Evolutionary conservation across 2,329 filamentous ascomycete species (phyloP).

Genomic region (Myotisia sp.): DNA sequence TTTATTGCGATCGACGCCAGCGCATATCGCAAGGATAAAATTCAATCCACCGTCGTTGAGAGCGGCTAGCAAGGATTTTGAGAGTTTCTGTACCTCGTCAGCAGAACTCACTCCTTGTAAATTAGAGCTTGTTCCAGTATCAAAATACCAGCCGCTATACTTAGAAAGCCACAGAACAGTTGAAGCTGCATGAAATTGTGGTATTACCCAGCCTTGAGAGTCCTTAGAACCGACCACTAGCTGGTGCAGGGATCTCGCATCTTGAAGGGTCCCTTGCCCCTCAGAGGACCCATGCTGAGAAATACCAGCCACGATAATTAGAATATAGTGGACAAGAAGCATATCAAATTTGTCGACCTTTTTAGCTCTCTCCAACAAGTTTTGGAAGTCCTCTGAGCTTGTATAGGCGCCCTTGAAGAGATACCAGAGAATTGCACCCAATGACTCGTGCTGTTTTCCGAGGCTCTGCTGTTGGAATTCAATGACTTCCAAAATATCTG

Average conservation of each 20-base stretch:
- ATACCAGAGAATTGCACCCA: constrained; percentile 66
- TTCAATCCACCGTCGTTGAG: constrained; percentile 84
- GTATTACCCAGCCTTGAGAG: constrained; percentile 54
- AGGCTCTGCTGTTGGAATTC: constrained; percentile 69
- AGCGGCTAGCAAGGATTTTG: constrained; percentile 58
- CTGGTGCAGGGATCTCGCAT: constrained; percentile 56
- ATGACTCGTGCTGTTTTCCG: constrained; percentile 74
- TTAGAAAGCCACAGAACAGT: constrained; percentile 81
- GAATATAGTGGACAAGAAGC: constrained; percentile 64
- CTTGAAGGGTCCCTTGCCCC: constrained; percentile 49
- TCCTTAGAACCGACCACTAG: constrained; percentile 53
- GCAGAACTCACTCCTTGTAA: constrained; percentile 49
- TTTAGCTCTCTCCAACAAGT: constrained; percentile 54
- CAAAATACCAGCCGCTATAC: constrained; percentile 79
- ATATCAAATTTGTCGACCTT: constrained; percentile 64
- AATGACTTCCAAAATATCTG: constrained; percentile 60
- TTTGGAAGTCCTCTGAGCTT: constrained; percentile 55
- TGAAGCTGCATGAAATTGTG: constrained; percentile 64
- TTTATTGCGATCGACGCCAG: constrained; percentile 63
- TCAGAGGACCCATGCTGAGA: constrained; percentile 66
- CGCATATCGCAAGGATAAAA: constrained; percentile 72
- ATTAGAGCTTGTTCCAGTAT: constrained; percentile 48
- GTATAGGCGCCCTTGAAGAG: constrained; percentile 64
- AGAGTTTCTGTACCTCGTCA: constrained; percentile 54
- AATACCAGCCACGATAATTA: constrained; percentile 62